Base-by-base conservation (phyloP, 176 grass and related monocot species). In the Stipa capillata region DNA sequence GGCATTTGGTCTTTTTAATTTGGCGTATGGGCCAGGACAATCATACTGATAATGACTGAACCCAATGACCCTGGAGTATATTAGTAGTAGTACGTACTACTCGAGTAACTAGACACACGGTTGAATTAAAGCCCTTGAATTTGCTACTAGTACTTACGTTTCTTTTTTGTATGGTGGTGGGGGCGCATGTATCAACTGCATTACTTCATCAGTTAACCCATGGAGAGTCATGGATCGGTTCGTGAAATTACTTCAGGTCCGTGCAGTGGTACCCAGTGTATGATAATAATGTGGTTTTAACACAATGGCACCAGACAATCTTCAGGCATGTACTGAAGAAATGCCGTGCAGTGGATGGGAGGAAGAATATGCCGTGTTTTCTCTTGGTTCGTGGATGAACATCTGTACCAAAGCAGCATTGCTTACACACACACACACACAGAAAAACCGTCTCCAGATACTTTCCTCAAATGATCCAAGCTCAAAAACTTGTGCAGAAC, bases 301-400 rank as follows among this genome's bases (percentile, higher is more conserved):
- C n/a, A 37, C 1, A 2, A 36, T 47, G 16, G 37, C 37, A 44
- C 28, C 56, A 31, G 18, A 47, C 51, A 41, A 11, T 52, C 24
- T 73, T 79, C 58, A 66, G 47, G n/a, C 58, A 52, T 49, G 80
- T 79, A 60, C 86, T 24, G 34, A n/a, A n/a, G n/a, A n/a, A n/a
- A 17, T 73, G 11, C 12, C 6, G 44, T n/a, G 50, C 65, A 72
- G 33, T 14, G 27, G 12, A 58, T 20, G 8, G 10, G 55, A 21
- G 5, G 35, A 10, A 18, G 48, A 52, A 33, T 5, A 44, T 50
- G 72, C 31, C 41, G 45, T 68, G 29, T 0, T 34, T 35, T 3
- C 32, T 8, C 64, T 69, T 78, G 27, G 67, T 70, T 70, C 14
- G 48, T 34, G 12, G 25, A 58, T 4, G 55, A 52, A 52, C 4